Percentiles rank a stretch among this genome's conserved stretches.
Conservation (phyloP, 495 filamentous ascomycete species). For the Amphirosellinia nigrospora region DNA sequence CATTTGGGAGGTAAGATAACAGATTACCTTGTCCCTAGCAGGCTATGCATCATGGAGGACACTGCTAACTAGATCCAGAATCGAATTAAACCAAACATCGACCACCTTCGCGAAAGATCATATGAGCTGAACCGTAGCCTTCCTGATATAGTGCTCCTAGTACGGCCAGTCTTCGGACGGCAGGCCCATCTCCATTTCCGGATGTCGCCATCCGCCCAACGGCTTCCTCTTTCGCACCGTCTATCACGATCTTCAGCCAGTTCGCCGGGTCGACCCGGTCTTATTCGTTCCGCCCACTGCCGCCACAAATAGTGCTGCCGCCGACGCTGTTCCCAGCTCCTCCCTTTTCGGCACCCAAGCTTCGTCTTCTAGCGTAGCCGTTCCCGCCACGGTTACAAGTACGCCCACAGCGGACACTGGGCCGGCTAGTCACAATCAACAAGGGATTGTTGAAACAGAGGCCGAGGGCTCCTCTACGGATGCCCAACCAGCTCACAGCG, state of each 20-base stretch:
- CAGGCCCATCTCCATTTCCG: not conserved
- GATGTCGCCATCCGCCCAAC: too few species aligned
- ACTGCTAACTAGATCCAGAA: not conserved
- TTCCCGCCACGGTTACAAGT: not conserved
- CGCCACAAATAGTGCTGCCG: not conserved
- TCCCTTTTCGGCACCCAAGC: not conserved
- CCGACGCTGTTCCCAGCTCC: not conserved
- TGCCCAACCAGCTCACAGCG: too few species aligned
- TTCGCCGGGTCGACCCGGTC: too few species aligned
- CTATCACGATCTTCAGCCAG: too few species aligned
- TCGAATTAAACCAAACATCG: conserved; percentile 2
- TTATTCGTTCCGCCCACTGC: not conserved
- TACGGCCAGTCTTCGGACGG: not conserved
- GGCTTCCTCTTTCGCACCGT: too few species aligned
- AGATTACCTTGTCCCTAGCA: not conserved
- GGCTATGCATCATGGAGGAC: not conserved
- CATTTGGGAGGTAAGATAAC: not conserved
- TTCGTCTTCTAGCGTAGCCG: not conserved
- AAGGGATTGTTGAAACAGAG: too few species aligned
- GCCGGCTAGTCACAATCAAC: too few species aligned
- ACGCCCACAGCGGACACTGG: not conserved
- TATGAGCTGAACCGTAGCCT: conserved; percentile 1
- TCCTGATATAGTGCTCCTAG: not conserved
- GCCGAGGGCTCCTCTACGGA: not conserved
- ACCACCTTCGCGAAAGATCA: not conserved